These are phyloP conservation scores for Pholiota microspora DNA, from an alignment of 768 basidiomycete genomes.

Conservation along the genomic window DNA sequence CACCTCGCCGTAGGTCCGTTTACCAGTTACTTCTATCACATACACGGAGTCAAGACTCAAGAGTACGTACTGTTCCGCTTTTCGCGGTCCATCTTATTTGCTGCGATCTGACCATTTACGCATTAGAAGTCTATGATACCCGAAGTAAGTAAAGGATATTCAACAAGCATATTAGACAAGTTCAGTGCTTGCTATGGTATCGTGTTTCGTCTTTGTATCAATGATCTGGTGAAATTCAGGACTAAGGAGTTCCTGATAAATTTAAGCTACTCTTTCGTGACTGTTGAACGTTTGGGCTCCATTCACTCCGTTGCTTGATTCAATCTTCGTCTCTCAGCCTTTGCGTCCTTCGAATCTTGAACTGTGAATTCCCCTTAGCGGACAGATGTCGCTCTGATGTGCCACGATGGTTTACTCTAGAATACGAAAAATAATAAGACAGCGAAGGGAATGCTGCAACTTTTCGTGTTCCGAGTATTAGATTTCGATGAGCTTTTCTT, in stretches of 20 bases:
- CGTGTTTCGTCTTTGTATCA: background rate
- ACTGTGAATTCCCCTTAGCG: background rate
- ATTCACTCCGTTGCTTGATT: background rate
- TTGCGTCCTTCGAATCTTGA: background rate
- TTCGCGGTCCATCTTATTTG: background rate
- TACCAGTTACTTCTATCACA: no score
- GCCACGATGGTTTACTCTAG: no score
- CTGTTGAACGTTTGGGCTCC: background rate
- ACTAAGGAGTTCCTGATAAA: background rate
- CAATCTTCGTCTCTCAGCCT: background rate
- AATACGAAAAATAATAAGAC: background rate
- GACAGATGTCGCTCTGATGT: no score
- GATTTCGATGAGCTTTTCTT: slow-evolving; percentile 8
- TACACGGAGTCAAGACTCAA: background rate
- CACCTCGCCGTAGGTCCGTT: background rate
- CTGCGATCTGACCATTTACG: background rate
- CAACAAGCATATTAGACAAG: background rate
- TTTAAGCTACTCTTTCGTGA: background rate
- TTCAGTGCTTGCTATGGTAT: background rate
- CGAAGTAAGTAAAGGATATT: background rate
- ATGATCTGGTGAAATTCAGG: background rate
- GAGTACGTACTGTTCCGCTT: slow-evolving; percentile 1
- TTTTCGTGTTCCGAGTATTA: background rate
- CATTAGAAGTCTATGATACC: background rate
- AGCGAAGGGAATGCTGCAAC: background rate